Evolutionary conservation across 495 filamentous ascomycete species (phyloP).

Genomic region (Chlorociboria aeruginascens): DNA sequence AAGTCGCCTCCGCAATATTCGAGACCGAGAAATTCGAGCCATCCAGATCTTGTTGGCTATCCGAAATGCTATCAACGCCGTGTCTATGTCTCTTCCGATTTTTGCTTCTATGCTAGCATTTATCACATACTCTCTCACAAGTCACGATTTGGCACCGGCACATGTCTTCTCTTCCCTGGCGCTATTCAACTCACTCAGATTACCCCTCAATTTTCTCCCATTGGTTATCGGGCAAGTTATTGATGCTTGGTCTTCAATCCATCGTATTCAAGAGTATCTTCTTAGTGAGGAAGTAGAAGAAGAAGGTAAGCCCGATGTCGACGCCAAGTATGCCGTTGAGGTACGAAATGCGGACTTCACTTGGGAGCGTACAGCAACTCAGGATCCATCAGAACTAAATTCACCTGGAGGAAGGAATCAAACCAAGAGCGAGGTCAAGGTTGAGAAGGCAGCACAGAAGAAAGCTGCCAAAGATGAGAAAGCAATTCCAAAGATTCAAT

Average conservation of each 20-base stretch:
- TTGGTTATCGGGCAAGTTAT: slow-evolving; percentile 79
- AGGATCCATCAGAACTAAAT: slow-evolving; percentile 36
- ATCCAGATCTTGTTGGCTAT: slow-evolving; percentile 74
- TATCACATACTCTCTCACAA: slow-evolving; percentile 76
- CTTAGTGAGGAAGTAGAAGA: slow-evolving; percentile 76
- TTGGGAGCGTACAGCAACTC: slow-evolving; percentile 71
- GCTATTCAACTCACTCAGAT: slow-evolving; percentile 79
- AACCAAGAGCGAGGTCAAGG: slow-evolving; percentile 30
- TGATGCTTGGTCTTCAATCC: slow-evolving; percentile 76
- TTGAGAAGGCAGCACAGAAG: slow-evolving; percentile 20
- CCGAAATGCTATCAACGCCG: slow-evolving; percentile 72
- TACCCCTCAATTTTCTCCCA: slow-evolving; percentile 81
- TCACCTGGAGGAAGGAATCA: slow-evolving; percentile 26
- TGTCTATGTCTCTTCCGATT: slow-evolving; percentile 63
- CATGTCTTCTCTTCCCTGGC: slow-evolving; percentile 85
- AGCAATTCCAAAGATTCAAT: slow-evolving; percentile 7
- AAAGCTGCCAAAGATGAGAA: slow-evolving; percentile 23
- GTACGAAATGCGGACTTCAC: slow-evolving; percentile 72
- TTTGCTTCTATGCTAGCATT: slow-evolving; percentile 94
- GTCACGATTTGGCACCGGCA: slow-evolving; percentile 58
- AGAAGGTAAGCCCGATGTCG: slow-evolving; percentile 48
- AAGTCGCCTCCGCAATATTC: slow-evolving; percentile 56
- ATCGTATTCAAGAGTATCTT: slow-evolving; percentile 78
- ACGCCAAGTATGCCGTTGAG: slow-evolving; percentile 56
- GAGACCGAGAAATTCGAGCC: slow-evolving; percentile 58